These are phyloP conservation scores for Neonectria sp. DNA, from an alignment of 2,329 filamentous ascomycete species.

Conservation along the genomic window DNA sequence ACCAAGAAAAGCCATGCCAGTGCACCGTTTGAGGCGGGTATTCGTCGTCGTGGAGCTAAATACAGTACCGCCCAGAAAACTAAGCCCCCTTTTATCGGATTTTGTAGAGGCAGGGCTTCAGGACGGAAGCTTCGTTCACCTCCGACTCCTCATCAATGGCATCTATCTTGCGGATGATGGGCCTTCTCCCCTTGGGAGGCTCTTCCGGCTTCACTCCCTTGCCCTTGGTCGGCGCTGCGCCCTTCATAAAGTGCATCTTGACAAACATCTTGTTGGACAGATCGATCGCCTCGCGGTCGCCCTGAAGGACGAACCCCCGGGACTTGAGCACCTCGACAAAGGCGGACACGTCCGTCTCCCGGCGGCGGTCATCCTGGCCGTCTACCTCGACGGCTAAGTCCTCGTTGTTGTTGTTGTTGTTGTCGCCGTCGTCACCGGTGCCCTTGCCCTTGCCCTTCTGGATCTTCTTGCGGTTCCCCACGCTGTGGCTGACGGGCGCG, in stretches of 20 bases:
- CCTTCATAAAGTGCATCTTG: conserved; percentile 94
- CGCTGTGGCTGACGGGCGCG: conserved; percentile 74
- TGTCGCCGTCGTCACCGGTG: conserved; percentile 63
- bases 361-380: conserved; percentile 72
- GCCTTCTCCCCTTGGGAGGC: conserved; percentile 67
- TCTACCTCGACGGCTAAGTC: conserved; percentile 81
- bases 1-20: conserved; percentile 36
- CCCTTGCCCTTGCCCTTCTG: conserved; percentile 64
- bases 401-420: conserved; percentile 53
- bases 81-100: conserved; percentile 69
- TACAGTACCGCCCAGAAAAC: conserved; percentile 20
- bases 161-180: conserved; percentile 69
- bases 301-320: conserved; percentile 88
- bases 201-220: conserved; percentile 77
- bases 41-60: conserved; percentile 35
- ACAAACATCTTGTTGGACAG: conserved; percentile 98
- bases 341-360: conserved; percentile 87
- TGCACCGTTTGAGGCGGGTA: conserved; percentile 34
- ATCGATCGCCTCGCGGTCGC: conserved; percentile 77
- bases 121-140: conserved; percentile 73
- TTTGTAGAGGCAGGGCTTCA: conserved; percentile 98
- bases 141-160: conserved; percentile 73
- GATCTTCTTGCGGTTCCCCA: conserved; percentile 76
- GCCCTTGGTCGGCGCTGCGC: conserved; percentile 79
- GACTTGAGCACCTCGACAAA: conserved; percentile 88